Evolutionary conservation across 371 early-diverging fungal genomes (phyloP).

Genomic region (Rhizopus sp.): DNA sequence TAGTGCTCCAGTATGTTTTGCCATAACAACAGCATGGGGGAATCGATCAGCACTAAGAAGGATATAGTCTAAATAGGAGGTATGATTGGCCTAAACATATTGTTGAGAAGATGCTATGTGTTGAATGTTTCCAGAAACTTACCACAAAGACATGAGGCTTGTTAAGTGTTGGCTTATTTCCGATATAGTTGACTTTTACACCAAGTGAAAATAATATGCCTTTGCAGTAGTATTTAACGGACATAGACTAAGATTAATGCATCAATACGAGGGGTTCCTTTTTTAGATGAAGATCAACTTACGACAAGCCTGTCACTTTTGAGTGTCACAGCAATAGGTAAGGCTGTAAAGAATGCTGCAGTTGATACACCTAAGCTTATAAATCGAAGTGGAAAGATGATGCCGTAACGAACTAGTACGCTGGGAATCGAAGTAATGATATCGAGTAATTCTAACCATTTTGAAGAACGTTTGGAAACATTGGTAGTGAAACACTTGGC

Average conservation of each 20-base stretch:
- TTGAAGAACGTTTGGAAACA: neutral
- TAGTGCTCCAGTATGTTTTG: slow-evolving; percentile 57
- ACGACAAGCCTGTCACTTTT: slow-evolving; percentile 38
- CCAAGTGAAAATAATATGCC: slow-evolving; percentile 66
- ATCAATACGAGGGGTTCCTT: neutral
- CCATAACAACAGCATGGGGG: slow-evolving; percentile 79
- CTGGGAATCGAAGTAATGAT: slow-evolving; percentile 23
- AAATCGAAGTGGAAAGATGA: slow-evolving; percentile 37
- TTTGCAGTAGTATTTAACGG: slow-evolving; percentile 65
- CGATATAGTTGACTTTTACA: slow-evolving; percentile 59
- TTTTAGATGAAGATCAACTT: slow-evolving; percentile 10
- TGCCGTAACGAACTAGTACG: slow-evolving; percentile 36
- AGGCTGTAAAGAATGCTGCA: slow-evolving; percentile 33
- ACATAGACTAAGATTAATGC: slow-evolving; percentile 37
- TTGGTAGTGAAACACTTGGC: slow-evolving; percentile 35
- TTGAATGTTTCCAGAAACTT: slow-evolving; percentile 5
- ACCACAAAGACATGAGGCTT: slow-evolving; percentile 72
- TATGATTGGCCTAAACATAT: slow-evolving; percentile 67
- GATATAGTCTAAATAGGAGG: slow-evolving; percentile 82
- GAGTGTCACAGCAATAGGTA: slow-evolving; percentile 37
- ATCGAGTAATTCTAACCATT: slow-evolving; percentile 3
- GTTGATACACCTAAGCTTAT: slow-evolving; percentile 30
- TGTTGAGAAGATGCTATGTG: slow-evolving; percentile 3
- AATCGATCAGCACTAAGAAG: slow-evolving; percentile 72
- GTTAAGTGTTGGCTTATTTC: slow-evolving; percentile 58